Conservation (phyloP, 768 basidiomycete genomes). For the Boletellus ananas region DNA sequence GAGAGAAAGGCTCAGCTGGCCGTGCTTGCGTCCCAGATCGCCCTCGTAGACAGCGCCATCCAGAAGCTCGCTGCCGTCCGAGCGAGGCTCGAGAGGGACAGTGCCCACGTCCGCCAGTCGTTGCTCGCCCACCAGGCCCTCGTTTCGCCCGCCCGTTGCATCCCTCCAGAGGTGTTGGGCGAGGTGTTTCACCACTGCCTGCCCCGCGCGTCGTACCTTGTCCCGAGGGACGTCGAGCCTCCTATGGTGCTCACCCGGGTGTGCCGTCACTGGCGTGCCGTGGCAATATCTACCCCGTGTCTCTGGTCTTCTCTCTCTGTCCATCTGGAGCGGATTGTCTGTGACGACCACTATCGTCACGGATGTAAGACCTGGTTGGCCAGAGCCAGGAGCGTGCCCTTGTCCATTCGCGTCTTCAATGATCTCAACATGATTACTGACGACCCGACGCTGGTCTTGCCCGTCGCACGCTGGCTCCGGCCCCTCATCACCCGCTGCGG, state of each 20-base stretch:
- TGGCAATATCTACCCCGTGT: constrained; percentile 29
- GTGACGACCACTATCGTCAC: constrained; percentile 8
- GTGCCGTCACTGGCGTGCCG: constrained; percentile 30
- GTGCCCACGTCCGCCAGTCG: constrained; percentile 16
- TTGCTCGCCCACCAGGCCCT: constrained; percentile 24
- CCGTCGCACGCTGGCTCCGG: constrained; percentile 20
- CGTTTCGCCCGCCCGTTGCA: constrained; percentile 12
- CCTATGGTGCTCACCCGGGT: constrained; percentile 28
- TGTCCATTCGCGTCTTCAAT: constrained; percentile 25
- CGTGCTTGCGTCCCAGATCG: constrained; percentile 17
- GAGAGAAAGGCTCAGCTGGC: constrained; percentile 21
- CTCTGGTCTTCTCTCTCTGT: constrained; percentile 32
- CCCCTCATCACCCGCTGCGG: constrained; percentile 19
- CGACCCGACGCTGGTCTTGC: constrained; percentile 1
- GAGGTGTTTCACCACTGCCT: constrained; percentile 31
- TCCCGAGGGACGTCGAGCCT: constrained; percentile 16
- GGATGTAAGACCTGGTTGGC: constrained; percentile 26
- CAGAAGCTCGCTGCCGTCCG: constrained; percentile 17
- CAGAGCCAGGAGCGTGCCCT: constrained; percentile 27
- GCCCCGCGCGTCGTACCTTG: constrained; percentile 21
- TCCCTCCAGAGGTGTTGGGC: constrained; percentile 31
- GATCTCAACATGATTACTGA: constrained; percentile 12
- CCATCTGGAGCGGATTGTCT: constrained; percentile 10
- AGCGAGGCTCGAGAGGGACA: constrained; percentile 16
- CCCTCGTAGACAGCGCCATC: constrained; percentile 13